These are phyloP conservation scores for Zymoseptoria pseudotritici DNA, from an alignment of 2,329 filamentous ascomycete genomes.

Conservation along the genomic window DNA sequence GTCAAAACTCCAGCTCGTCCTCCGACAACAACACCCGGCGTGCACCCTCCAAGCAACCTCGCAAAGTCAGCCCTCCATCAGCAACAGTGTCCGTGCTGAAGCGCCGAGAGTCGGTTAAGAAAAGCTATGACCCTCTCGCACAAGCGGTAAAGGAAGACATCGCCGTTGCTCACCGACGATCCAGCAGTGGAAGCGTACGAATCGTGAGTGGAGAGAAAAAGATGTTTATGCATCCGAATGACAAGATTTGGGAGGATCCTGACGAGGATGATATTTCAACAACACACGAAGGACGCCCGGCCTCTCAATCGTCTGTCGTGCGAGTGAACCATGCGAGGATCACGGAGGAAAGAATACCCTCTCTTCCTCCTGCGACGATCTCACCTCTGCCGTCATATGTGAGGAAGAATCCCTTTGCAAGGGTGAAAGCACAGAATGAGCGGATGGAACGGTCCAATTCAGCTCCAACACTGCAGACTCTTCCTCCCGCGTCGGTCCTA, in stretches of 20 bases:
- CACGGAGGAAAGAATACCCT: slow-evolving; percentile 22
- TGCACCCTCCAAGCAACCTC: slow-evolving; percentile 8
- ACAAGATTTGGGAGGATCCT: slow-evolving; percentile 86
- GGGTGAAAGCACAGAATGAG: slow-evolving; percentile 49
- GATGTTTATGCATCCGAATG: slow-evolving; percentile 61
- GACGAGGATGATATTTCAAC: slow-evolving; percentile 38
- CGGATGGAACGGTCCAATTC: slow-evolving; percentile 36
- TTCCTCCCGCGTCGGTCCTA: slow-evolving; percentile 14
- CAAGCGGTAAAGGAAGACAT: slow-evolving; percentile 30
- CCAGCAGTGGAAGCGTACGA: slow-evolving; percentile 55
- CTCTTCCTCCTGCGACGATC: slow-evolving; percentile 19
- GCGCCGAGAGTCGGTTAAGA: slow-evolving; percentile 22
- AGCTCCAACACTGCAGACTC: slow-evolving; percentile 35
- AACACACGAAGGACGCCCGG: slow-evolving; percentile 4
- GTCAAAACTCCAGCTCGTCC: slow-evolving; percentile 8
- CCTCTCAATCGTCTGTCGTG: slow-evolving; percentile 1
- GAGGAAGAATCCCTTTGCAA: slow-evolving; percentile 59
- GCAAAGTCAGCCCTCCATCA: slow-evolving; percentile 18
- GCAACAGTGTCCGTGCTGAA: slow-evolving; percentile 16
- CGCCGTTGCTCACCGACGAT: slow-evolving; percentile 37
- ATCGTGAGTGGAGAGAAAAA: slow-evolving; percentile 63
- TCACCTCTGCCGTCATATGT: slow-evolving; percentile 32
- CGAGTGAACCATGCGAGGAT: slow-evolving; percentile 3
- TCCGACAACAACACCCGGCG: slow-evolving; percentile 5
- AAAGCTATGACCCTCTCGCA: slow-evolving; percentile 31